Evolutionary conservation across 2,329 filamentous ascomycete species (phyloP).

Genomic region (Aspergillus sp.): DNA sequence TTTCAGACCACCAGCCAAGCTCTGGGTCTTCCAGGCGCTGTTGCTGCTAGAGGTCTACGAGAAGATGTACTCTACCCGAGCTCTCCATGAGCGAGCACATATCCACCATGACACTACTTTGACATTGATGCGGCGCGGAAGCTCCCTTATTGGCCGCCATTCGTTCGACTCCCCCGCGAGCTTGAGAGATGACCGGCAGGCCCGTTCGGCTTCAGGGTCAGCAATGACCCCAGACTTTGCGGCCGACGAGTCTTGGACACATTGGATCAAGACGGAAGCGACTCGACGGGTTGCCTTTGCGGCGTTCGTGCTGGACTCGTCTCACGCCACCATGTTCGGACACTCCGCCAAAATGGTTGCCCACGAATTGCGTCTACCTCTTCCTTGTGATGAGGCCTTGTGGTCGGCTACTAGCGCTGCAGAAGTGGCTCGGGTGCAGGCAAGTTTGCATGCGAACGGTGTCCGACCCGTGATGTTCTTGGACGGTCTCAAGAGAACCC

Average conservation of each 20-base stretch:
- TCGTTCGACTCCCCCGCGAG: slow-evolving; percentile 83
- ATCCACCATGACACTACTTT: slow-evolving; percentile 97
- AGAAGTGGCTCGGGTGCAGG: slow-evolving; percentile 83
- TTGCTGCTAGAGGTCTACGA: slow-evolving; percentile 91
- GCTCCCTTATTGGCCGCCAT: slow-evolving; percentile 85
- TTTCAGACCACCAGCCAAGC: slow-evolving; percentile 87
- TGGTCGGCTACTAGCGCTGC: slow-evolving; percentile 89
- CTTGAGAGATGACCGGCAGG: slow-evolving; percentile 64
- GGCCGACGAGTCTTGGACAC: slow-evolving; percentile 89
- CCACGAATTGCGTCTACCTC: slow-evolving; percentile 86
- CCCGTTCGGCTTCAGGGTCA: slow-evolving; percentile 42
- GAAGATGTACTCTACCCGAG: slow-evolving; percentile 94
- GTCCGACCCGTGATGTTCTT: slow-evolving; percentile 86
- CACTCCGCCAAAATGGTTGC: slow-evolving; percentile 97
- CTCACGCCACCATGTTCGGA: slow-evolving; percentile 96
- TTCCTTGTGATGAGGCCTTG: slow-evolving; percentile 89
- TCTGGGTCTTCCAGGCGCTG: slow-evolving; percentile 94
- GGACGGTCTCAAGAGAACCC: slow-evolving; percentile 85
- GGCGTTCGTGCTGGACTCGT: slow-evolving; percentile 93
- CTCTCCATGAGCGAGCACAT: slow-evolving; percentile 90
- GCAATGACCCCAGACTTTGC: slow-evolving; percentile 62
- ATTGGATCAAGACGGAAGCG: slow-evolving; percentile 93
- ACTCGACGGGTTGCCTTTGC: slow-evolving; percentile 89
- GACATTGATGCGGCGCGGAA: slow-evolving; percentile 90
- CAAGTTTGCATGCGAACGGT: slow-evolving; percentile 77